Percentiles rank a stretch among this genome's conserved stretches.
These are phyloP conservation scores for Prunus fruticosa DNA, from an alignment of 306 rosid species.

Conservation along the genomic window DNA sequence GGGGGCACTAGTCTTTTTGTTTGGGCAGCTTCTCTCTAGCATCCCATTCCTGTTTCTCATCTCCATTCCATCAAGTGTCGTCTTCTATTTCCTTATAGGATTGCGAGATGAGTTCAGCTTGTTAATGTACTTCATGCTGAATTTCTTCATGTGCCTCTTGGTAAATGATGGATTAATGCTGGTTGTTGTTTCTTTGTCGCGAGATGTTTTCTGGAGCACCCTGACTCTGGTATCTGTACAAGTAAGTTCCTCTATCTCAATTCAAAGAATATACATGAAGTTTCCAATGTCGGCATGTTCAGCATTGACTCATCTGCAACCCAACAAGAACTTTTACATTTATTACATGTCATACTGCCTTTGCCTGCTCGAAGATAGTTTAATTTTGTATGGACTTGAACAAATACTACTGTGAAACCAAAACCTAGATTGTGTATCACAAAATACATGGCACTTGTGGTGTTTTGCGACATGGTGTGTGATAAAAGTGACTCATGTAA, in stretches of 20 bases:
- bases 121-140: conserved; percentile 97
- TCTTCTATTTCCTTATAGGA: conserved; percentile 87
- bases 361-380: neutral
- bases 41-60: conserved; percentile 96
- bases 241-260: conserved; percentile 45
- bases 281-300: neutral
- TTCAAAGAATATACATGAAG: neutral
- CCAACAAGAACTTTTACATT: neutral
- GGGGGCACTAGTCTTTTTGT: conserved; percentile 71
- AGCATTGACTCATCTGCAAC: neutral
- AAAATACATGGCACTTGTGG: neutral
- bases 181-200: conserved; percentile 62
- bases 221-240: conserved; percentile 74
- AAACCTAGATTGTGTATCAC: neutral
- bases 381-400: neutral
- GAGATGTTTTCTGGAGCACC: conserved; percentile 79
- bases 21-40: conserved; percentile 94
- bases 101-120: conserved; percentile 85
- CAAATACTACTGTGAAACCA: neutral
- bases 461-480: neutral
- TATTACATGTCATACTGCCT: neutral
- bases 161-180: conserved; percentile 95
- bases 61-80: conserved; percentile 87
- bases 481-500: neutral
- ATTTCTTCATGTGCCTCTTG: conserved; percentile 80